Conservation (phyloP, 345 rosid genomes). For the Cardamine resedifolia region DNA sequence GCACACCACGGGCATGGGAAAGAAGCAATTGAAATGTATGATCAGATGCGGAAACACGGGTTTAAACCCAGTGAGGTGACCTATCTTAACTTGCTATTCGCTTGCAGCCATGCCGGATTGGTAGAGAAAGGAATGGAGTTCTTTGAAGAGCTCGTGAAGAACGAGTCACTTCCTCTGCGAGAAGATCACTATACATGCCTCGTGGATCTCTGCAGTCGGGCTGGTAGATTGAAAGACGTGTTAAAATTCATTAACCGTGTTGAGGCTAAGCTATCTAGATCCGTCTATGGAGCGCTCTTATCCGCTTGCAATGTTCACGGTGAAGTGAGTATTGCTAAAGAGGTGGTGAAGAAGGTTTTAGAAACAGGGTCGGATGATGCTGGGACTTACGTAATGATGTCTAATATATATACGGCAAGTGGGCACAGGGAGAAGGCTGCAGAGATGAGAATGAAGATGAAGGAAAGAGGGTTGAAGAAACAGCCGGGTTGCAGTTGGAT, state of each 20-base stretch:
- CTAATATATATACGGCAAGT: constrained; percentile 56
- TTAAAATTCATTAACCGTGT: constrained; percentile 42
- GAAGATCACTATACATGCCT: constrained; percentile 75
- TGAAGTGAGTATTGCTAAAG: constrained; percentile 47
- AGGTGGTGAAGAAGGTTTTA: constrained; percentile 52
- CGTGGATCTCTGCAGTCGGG: constrained; percentile 66
- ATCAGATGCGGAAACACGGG: constrained; percentile 53
- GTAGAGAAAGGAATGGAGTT: constrained; percentile 60
- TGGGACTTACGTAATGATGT: constrained; percentile 49
- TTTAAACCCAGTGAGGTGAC: constrained; percentile 60
- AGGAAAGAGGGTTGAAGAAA: constrained; percentile 66
- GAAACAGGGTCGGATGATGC: constrained; percentile 57
- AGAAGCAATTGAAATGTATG: constrained; percentile 57
- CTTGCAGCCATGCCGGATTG: constrained; percentile 73
- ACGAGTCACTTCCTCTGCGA: constrained; percentile 43
- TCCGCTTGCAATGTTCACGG: constrained; percentile 62
- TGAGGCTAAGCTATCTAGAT: constrained; percentile 39
- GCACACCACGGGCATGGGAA: constrained; percentile 72
- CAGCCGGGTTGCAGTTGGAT: constrained; percentile 84
- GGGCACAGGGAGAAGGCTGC: constrained; percentile 60
- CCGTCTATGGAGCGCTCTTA: constrained; percentile 66
- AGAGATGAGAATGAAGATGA: constrained; percentile 54
- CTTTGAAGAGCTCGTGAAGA: constrained; percentile 52
- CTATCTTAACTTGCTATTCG: constrained; percentile 63
- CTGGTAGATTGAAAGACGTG: constrained; percentile 64